phyloP scores from a whole-genome alignment of 352 stramenopile genomes.

The Phytopythium kandeliae region DNA sequence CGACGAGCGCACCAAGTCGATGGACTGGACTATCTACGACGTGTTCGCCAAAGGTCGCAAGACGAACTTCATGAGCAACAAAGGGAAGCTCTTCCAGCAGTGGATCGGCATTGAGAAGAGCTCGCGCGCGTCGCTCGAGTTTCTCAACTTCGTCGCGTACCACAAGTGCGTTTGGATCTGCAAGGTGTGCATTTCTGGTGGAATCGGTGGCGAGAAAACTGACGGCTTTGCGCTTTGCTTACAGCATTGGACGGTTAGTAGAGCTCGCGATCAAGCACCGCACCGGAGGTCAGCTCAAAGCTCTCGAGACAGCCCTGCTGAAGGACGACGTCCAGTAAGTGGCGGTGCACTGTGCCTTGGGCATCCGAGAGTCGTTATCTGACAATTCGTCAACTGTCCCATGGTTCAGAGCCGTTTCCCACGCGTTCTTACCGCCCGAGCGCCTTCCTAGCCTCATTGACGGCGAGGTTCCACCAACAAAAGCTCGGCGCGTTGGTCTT shows the following conservation, averaged over 20 bases:
- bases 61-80: conserved; percentile 82
- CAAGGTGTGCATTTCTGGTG: neutral
- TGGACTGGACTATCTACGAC: conserved; percentile 83
- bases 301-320: conserved; percentile 40
- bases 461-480: conserved; percentile 13
- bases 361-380: neutral
- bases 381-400: neutral
- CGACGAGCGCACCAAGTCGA: conserved; percentile 72
- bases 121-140: conserved; percentile 73
- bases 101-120: conserved; percentile 62
- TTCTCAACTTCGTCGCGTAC: conserved; percentile 84
- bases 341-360: neutral
- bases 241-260: conserved; percentile 73
- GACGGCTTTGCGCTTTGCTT: neutral
- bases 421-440: conserved; percentile 22
- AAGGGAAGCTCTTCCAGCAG: conserved; percentile 54
- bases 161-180: conserved; percentile 51
- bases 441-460: conserved; percentile 26
- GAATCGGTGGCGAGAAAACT: neutral
- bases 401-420: conserved; percentile 18
- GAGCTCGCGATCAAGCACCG: conserved; percentile 77
- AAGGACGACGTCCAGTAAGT: conserved; percentile 63
- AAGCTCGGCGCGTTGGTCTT: conserved; percentile 21
- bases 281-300: conserved; percentile 45
- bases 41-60: conserved; percentile 73